Base-by-base conservation (phyloP, 1,284 basidiomycete genomes). In the Ganoderma boninense region DNA sequence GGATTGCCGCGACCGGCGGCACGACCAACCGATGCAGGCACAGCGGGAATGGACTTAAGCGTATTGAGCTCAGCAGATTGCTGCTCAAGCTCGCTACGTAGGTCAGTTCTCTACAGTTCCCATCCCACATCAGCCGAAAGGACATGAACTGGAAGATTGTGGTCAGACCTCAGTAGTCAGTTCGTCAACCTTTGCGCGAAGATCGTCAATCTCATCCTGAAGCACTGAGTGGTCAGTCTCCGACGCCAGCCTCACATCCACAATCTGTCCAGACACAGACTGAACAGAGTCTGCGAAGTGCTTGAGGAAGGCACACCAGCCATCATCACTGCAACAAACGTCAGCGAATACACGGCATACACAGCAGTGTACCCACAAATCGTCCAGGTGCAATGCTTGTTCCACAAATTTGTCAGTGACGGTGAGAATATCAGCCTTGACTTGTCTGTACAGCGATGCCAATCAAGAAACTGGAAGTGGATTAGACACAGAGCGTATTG, bases 331-430 rank as follows among this genome's bases (percentile, higher is more conserved):
- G 60, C 20, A 59, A 23, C 66, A 44, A 70, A 49, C 23, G 43
- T 49, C n/a, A 49, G 56, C 13, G 40, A 35, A 66, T 10, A 26
- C 67, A 6, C 72, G 14, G 61, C 64, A 2, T 69, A 26, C 43
- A 66, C 54, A 40, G 46, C 26, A 23, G 57, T 13, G 10, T 0
- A 79, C 88, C 73, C 76, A 91, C 91, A 94, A 88, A 76, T 89
- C 87, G 70, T 89, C 87, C 2, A 93, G 80, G n/a, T n/a, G n/a
- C n/a, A n/a, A n/a, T n/a, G 87, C 83, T 70, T 92, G 88, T 73
- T 92, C 89, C n/a, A 93, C 84, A 72, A 96, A 94, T 62, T 85
- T 88, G 66, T 90, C 89, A 35, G 94, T 74, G 42, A 95, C 83
- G 4, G 85, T 85, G 57, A 95, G 84, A 0, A 91, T 75, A 70